Evolutionary conservation across 129 eudicot species (phyloP), one percentile per base, ranked within the genome.

Genomic region (Rutidosis leptorrhynchoides): DNA sequence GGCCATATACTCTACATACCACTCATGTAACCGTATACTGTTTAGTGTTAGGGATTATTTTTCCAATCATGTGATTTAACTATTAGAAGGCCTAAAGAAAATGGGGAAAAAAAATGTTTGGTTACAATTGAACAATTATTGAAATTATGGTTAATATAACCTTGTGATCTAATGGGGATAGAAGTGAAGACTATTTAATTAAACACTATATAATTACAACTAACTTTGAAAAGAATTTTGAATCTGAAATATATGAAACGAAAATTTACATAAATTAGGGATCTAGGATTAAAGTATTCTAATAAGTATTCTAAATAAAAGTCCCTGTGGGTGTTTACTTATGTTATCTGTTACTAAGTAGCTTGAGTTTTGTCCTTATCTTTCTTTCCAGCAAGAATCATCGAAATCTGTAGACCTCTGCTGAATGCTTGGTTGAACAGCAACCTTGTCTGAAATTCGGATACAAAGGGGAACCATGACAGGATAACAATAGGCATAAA

Each of bases 371-470:
- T 26, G 64, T 75, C 74, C 65, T 79, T 82, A 45, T 86, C 95
- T 65, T 83, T 88, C 27, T 81, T 86, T 16, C 98, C 98, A 4
- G 96, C 80, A 69, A 93, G 94, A 82, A 93, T 93, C 98, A 93
- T 88, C 12, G 98, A 93, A 64, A 88, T 88, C 74, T 93, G 98
- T 54, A 93, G 98, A 22, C 98, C 98, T 82, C 92, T 80, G 24
- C 96, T 93, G 80, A 93, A 93, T 29, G 98, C 98, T 79, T 93
- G 98, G 77, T 88, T 93, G 65, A 93, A 93, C 40, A 93, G 82
- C 73, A 93, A 65, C 63, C 95, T 69, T 3, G 88, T 88, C 69
- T 93, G 96, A 77, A 93, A 93, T 52, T 93, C 98, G 0, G 92
- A 88, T 26, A 93, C 93, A 20, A 93, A 93, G 1, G 96, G 98